These are phyloP conservation scores for Botrytis fragariae DNA, from an alignment of 2,329 filamentous ascomycete species.

Conservation along the genomic window DNA sequence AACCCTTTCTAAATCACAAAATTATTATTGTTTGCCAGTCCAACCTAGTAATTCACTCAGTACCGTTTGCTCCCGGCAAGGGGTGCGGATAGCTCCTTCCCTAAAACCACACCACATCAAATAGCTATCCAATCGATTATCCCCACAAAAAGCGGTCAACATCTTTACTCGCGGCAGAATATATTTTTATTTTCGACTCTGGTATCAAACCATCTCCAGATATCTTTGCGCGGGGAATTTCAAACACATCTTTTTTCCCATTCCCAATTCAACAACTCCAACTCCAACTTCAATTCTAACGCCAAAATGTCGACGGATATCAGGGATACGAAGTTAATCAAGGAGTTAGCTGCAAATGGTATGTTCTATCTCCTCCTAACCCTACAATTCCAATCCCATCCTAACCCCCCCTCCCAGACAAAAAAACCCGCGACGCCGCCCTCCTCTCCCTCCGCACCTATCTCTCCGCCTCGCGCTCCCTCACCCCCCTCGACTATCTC, in stretches of 20 bases:
- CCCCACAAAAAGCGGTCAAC: not conserved
- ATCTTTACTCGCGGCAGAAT: not conserved
- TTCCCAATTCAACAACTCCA: not conserved
- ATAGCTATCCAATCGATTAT: not conserved
- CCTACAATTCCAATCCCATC: not conserved
- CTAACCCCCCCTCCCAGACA: conserved; percentile 52
- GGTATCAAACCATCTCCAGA: not conserved
- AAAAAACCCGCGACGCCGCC: conserved; percentile 72
- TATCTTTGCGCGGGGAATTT: conserved; percentile 4
- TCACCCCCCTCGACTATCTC: conserved; percentile 68
- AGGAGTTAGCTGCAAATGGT: conserved; percentile 41
- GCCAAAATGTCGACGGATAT: conserved; percentile 33
- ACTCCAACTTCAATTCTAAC: not conserved
- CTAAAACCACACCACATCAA: not conserved
- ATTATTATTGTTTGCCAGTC: not conserved
- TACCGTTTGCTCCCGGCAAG: not conserved
- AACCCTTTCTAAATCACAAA: not conserved
- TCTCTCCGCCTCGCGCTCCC: conserved; percentile 58
- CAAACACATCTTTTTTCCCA: not conserved
- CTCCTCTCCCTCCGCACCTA: conserved; percentile 75
- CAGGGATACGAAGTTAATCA: conserved; percentile 39
- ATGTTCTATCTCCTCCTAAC: conserved; percentile 3
- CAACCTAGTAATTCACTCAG: not conserved
- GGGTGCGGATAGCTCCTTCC: not conserved
- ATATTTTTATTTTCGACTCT: conserved; percentile 18